phyloP scores from a whole-genome alignment of 306 rosid species.

The cucumber (Cucumis sativus) region Cucumber_9930_V3 NC_026656.2:320501-321000 shows the following conservation, averaged over 20 bases:
- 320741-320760: background rate
- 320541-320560: too few species aligned
- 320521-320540: too few species aligned
- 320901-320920: background rate
- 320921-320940: background rate
- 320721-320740: background rate
- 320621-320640: too few species aligned
- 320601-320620: too few species aligned
- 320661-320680: too few species aligned
- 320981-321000: constrained; percentile 69
- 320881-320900: background rate
- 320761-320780: background rate
- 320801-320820: background rate
- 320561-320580: too few species aligned
- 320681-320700: background rate
- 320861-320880: background rate
- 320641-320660: too few species aligned
- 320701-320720: background rate
- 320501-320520: too few species aligned
- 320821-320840: background rate
- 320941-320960: constrained; percentile 47
- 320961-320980: constrained; percentile 31
- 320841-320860: background rate
- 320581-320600: too few species aligned
- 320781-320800: background rate